Evolutionary conservation across 345 rosid species (phyloP).

Genomic region (Nasturtium officinale): DNA sequence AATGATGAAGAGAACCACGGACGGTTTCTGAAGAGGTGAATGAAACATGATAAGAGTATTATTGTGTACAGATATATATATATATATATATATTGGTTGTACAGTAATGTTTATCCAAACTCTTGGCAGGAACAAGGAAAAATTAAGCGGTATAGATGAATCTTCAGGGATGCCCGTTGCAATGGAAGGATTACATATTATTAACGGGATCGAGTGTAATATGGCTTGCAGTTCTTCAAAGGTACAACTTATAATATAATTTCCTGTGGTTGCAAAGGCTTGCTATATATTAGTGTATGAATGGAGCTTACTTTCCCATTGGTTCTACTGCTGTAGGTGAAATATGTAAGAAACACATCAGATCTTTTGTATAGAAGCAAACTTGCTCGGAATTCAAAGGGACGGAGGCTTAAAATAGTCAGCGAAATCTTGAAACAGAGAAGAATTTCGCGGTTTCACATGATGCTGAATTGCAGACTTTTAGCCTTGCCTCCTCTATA

Average conservation of each 20-base stretch:
- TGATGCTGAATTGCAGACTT: conserved; percentile 35
- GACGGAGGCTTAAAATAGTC: background rate
- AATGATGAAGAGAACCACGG: conserved; percentile 67
- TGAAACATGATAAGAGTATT: conserved; percentile 18
- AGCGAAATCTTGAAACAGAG: conserved; percentile 38
- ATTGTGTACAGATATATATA: conserved; percentile 11
- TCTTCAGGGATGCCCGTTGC: conserved; percentile 41
- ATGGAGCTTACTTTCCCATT: conserved; percentile 22
- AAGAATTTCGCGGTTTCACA: conserved; percentile 39
- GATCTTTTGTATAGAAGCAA: conserved; percentile 71
- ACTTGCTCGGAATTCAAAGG: conserved; percentile 10
- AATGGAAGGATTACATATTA: conserved; percentile 64
- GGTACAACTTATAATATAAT: conserved; percentile 49
- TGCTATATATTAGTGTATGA: conserved; percentile 6
- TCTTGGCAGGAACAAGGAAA: conserved; percentile 68
- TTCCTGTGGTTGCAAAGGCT: background rate
- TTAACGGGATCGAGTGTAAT: conserved; percentile 77
- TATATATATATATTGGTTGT: conserved; percentile 1
- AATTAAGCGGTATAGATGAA: conserved; percentile 44
- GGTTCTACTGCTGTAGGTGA: conserved; percentile 56
- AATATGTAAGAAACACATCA: conserved; percentile 81
- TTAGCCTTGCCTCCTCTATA: conserved; percentile 22
- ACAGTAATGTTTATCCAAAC: conserved; percentile 26
- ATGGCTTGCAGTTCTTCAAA: conserved; percentile 85
- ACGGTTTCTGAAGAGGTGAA: conserved; percentile 77